phyloP scores from a whole-genome alignment of 2,329 filamentous ascomycete species.

The Claviceps sorghi region DNA sequence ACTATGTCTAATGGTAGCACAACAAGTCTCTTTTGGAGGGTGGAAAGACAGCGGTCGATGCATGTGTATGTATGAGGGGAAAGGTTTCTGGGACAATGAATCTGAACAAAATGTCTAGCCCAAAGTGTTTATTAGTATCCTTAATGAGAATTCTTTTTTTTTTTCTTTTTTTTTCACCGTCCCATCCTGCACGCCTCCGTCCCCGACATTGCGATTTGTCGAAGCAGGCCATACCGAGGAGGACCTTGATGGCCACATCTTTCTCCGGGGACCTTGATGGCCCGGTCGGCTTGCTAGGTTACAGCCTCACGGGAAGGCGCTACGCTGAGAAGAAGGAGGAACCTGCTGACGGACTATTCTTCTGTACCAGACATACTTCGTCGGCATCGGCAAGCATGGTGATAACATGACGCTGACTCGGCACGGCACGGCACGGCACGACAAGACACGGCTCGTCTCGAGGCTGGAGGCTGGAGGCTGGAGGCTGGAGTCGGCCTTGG shows the following conservation, averaged over 20 bases:
- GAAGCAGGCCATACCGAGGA: not conserved
- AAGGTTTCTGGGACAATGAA: conserved; percentile 19
- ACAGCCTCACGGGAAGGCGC: no score
- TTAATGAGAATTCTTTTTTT: conserved; percentile 13
- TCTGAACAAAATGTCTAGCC: conserved; percentile 12
- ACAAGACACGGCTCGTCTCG: not conserved
- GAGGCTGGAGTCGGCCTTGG: not conserved
- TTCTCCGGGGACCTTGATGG: not conserved
- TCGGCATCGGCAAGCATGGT: not conserved
- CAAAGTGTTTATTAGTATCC: conserved; percentile 15
- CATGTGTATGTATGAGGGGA: conserved; percentile 6
- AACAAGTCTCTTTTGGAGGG: not conserved
- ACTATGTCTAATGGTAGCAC: conserved; percentile 1
- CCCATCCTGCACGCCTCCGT: not conserved
- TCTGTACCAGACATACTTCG: no score
- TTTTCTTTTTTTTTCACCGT: no score
- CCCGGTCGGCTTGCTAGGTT: not conserved
- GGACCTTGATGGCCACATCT: not conserved
- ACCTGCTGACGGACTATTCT: no score
- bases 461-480: no score
- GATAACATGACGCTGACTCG: not conserved
- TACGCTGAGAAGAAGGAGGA: no score
- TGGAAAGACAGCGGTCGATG: not conserved
- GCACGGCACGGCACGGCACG: not conserved
- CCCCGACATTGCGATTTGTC: not conserved